Base-by-base conservation (phyloP, 164 flowering plant species). In the Chimonanthus praecox region DNA sequence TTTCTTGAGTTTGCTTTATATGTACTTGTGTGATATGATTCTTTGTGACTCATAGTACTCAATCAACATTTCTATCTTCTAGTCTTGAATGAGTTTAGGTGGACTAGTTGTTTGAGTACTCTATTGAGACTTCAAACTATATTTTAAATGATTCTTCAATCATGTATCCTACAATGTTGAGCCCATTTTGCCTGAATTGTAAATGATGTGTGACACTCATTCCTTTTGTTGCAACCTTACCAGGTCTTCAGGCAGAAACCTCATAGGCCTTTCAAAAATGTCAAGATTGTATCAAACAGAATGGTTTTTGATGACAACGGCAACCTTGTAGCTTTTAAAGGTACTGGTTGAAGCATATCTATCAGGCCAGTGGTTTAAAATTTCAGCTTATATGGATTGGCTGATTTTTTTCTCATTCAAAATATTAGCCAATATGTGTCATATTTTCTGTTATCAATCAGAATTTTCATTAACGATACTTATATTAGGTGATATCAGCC, bases 211-310 rank as follows among this genome's bases (percentile, higher is more conserved):
- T 20, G 20, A 76, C 33, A 33, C 49, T 43, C 0, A 4, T 45
- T 49, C 64, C 18, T 50, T 65, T 58, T 72, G 13, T 62, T 51
- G 50, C 74, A 58, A 5, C 47, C 78, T 71, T 74, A 50, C 61
- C 81, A 94, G 99, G 98, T 92, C 64, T 72, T 92, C 79, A 86
- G 93, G 82, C 96, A 94, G 82, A 94, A 91, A 82, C 83, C 92
- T 71, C 91, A 87, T 76, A 85, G 87, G 81, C 75, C 91, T 64
- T 94, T 91, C 72, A 92, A 87, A 75, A 94, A 94, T 82, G 84
- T 94, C 47, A 89, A 77, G 80, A 81, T 92, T 77, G 92, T 94
- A 48, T 90, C 98, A 71, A 92, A 94, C 77, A 80, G 88, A 50
- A 92, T 94, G 99, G 83, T 82, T 46, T 94, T 94, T 67, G 84